Evolutionary conservation across 352 stramenopile genomes (phyloP), one percentile per base, ranked within the genome.

Genomic region (Phytophthora idaei): DNA sequence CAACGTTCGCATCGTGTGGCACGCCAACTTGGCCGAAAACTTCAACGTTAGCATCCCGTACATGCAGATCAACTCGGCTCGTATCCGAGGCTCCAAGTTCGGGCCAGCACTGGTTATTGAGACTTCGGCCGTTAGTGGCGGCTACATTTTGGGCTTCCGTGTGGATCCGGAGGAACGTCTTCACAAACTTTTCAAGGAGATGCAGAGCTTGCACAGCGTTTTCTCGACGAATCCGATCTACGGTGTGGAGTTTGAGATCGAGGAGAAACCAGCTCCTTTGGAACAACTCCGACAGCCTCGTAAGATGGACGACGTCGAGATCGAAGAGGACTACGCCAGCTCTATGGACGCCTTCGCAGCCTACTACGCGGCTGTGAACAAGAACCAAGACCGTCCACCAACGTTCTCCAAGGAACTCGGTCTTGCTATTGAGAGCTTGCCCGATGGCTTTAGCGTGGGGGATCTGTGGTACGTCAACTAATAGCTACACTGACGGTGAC

Each of bases 21-120:
- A 97, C 65, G 93, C 93, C 7, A 96, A 96, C 61, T 68, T 98
- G 31, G 92, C 93, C 1, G 85, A 97, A 66, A 98, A 98, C 76
- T 98, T 98, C 74, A 98, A 98, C 68, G 93, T 98, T 25, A 97
- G 85, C 71, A 96, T 98, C 42, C 93, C 93, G 47, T 98, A 97
- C 83, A 95, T 98, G 77, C 93, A 98, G 76, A 97, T 98, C 70
- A 89, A 89, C 51, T 90, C 81, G 51, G 79, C 91, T 53, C 76
- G 86, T 28, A 85, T 97, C 44, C 87, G 91, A 34, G 84, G 86
- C 41, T 97, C 89, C 25, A 97, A 97, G 67, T 98, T 98, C 49
- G 93, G 93, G 0, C 85, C 80, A 1, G 93, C 93, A 5, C 74
- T 98, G 44, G 93, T 98, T 8, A 78, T 98, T 31, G 91, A 97